Percentiles rank a stretch among this genome's conserved stretches.
These are phyloP conservation scores for Hevea brasiliensis DNA, from an alignment of 345 rosid genomes.

Conservation along the genomic window DNA sequence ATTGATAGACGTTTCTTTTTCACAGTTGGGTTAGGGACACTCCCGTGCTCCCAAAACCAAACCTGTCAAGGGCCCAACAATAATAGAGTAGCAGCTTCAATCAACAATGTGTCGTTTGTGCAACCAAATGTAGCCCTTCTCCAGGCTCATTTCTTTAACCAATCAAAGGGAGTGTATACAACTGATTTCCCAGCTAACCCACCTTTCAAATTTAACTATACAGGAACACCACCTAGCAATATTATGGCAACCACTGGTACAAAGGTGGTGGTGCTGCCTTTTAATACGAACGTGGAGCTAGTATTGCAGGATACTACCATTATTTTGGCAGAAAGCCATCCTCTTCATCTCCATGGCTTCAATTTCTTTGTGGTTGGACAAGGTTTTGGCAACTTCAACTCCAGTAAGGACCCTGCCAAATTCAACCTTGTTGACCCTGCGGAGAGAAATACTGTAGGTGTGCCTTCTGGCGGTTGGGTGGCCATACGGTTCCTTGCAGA, in stretches of 20 bases:
- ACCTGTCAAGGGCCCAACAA: conserved; percentile 43
- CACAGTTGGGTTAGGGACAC: conserved; percentile 49
- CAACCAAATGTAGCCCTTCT: conserved; percentile 44
- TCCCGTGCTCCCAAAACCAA: conserved; percentile 40
- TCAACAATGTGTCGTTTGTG: conserved; percentile 54
- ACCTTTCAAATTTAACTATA: conserved; percentile 50
- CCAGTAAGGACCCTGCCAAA: conserved; percentile 44
- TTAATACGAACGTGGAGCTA: conserved; percentile 48
- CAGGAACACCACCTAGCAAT: conserved; percentile 47
- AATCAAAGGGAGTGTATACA: conserved; percentile 44
- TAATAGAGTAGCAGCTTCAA: conserved; percentile 38
- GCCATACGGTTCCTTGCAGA: conserved; percentile 53
- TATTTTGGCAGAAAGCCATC: conserved; percentile 51
- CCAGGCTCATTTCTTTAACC: conserved; percentile 51
- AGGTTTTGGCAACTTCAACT: conserved; percentile 49
- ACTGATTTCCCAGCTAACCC: conserved; percentile 52
- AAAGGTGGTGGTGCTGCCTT: conserved; percentile 41
- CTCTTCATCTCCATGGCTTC: conserved; percentile 59
- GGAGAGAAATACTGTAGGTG: conserved; percentile 49
- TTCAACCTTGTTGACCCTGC: conserved; percentile 54
- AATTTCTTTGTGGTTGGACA: conserved; percentile 52
- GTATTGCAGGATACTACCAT: conserved; percentile 58
- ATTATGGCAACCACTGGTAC: conserved; percentile 42
- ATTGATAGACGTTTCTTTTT: conserved; percentile 47
- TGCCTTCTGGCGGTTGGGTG: conserved; percentile 66